Conservation (phyloP, 139 green algal species). For the Asterochloris erici region DNA sequence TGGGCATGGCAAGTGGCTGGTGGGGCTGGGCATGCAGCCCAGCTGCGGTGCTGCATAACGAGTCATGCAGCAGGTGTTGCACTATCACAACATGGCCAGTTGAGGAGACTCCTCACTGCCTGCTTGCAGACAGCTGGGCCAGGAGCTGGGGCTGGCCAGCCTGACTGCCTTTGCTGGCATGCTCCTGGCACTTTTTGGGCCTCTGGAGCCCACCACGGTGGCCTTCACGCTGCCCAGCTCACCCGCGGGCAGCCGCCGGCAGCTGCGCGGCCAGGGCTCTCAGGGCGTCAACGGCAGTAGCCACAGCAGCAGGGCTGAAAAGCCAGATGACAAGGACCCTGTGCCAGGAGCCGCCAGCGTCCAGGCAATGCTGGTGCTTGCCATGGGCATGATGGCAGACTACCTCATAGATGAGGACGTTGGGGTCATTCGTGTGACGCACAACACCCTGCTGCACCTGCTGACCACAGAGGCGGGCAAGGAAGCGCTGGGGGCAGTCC, state of each 20-base stretch:
- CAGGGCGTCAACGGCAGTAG: background rate
- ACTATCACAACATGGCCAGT: no score
- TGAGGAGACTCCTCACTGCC: no score
- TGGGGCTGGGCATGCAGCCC: no score
- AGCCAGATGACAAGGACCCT: background rate
- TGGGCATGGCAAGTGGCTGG: no score
- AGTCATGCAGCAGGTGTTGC: no score
- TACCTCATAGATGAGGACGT: conserved; percentile 43
- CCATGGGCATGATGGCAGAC: conserved; percentile 32
- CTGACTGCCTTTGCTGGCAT: conserved; percentile 34
- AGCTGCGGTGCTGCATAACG: no score
- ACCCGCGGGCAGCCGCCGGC: background rate
- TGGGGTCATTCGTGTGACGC: conserved; percentile 26
- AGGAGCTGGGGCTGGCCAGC: conserved; percentile 26
- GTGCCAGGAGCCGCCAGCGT: background rate
- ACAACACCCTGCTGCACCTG: conserved; percentile 33
- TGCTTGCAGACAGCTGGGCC: conserved; percentile 20
- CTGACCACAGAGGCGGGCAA: background rate
- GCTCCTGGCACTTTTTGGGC: conserved; percentile 49
- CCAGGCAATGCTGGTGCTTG: conserved; percentile 15
- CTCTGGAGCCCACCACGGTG: conserved; percentile 31
- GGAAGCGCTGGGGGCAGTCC: background rate
- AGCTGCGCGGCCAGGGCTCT: background rate
- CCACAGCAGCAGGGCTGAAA: no score
- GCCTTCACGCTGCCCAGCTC: conserved; percentile 37